These are phyloP conservation scores for Amanita exitialis DNA, from an alignment of 768 basidiomycete genomes.

Conservation along the genomic window DNA sequence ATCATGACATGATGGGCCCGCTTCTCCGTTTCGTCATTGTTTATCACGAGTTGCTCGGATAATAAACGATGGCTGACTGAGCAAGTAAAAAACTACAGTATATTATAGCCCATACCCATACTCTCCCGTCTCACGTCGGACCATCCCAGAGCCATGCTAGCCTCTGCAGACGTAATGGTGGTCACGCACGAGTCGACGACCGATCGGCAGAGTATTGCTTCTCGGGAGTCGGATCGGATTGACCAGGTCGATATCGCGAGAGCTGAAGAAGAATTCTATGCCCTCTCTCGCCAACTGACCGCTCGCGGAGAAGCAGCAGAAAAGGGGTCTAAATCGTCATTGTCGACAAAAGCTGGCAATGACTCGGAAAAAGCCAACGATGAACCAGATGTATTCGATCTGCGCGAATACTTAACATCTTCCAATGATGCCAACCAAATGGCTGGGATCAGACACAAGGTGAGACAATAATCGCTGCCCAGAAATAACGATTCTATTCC, in stretches of 20 bases:
- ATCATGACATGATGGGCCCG: too few species aligned
- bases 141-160: too few species aligned
- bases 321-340: constrained; percentile 12
- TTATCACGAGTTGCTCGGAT: too few species aligned
- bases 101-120: too few species aligned
- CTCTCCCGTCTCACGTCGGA: too few species aligned
- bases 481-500: neutral
- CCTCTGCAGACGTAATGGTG: too few species aligned
- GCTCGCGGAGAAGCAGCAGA: constrained; percentile 16
- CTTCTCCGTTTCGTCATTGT: too few species aligned
- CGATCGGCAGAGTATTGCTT: constrained; percentile 5
- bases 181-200: neutral
- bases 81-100: too few species aligned
- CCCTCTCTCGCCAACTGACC: constrained; percentile 37
- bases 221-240: constrained; percentile 3
- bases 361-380: constrained; percentile 31
- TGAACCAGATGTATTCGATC: constrained; percentile 38
- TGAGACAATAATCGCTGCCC: constrained; percentile 10
- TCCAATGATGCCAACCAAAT: constrained; percentile 56
- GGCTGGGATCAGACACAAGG: constrained; percentile 63
- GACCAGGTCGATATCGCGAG: constrained; percentile 36
- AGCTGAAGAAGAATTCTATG: constrained; percentile 45
- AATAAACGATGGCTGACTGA: too few species aligned
- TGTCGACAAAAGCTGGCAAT: constrained; percentile 22
- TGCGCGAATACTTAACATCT: constrained; percentile 57